Conservation (phyloP, 495 filamentous ascomycete genomes). For the Penicillium steckii region DNA sequence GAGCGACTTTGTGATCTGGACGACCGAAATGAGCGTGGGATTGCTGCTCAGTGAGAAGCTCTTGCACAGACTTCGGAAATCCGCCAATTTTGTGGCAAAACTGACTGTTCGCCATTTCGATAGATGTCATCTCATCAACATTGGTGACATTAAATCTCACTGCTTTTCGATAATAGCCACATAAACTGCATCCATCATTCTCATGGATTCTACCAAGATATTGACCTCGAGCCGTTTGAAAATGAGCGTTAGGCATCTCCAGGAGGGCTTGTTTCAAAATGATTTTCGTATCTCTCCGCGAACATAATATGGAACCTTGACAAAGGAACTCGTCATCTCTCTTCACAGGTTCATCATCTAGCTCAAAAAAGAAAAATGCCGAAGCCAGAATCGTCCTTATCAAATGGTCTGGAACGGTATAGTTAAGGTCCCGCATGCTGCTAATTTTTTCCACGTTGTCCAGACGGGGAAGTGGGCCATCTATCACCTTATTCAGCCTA, state of each 20-base stretch:
- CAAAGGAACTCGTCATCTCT: slow-evolving; percentile 5
- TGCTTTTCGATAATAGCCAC: background rate
- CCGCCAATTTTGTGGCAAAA: background rate
- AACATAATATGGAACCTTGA: slow-evolving; percentile 13
- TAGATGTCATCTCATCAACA: background rate
- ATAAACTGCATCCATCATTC: background rate
- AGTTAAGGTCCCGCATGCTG: background rate
- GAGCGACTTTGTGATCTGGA: background rate
- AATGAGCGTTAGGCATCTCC: background rate
- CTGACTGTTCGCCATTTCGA: background rate
- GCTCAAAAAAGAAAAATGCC: slow-evolving; percentile 19
- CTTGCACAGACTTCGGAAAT: background rate
- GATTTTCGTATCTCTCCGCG: background rate
- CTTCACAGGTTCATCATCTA: slow-evolving; percentile 11
- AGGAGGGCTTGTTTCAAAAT: background rate
- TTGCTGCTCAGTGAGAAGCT: background rate
- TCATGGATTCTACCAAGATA: background rate
- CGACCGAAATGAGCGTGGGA: background rate
- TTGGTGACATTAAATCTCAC: background rate
- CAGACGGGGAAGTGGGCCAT: slow-evolving; percentile 12
- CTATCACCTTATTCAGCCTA: slow-evolving; percentile 14
- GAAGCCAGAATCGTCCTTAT: slow-evolving; percentile 1
- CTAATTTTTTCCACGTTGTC: slow-evolving; percentile 16
- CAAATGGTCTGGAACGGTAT: background rate
- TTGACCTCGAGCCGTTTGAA: background rate